These are phyloP conservation scores for Termitomyces sp. DNA, from an alignment of 768 basidiomycete genomes.

Conservation along the genomic window DNA sequence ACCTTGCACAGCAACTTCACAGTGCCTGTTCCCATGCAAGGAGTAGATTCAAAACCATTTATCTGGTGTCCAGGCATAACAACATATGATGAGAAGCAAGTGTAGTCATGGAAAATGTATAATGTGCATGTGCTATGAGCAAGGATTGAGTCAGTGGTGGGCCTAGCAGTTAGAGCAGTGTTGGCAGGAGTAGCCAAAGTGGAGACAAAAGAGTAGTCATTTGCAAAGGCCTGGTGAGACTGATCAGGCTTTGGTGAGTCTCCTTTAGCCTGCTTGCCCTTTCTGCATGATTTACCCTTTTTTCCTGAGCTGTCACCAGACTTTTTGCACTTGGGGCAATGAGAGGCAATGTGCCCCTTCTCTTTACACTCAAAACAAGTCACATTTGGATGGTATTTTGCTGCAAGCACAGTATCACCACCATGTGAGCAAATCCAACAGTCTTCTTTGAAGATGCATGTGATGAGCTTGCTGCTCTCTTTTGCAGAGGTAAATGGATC, in stretches of 20 bases:
- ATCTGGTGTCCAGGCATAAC: slow-evolving; percentile 2
- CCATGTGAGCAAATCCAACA: slow-evolving; percentile 3
- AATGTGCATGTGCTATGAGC: slow-evolving; percentile 4
- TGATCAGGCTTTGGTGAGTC: neutral
- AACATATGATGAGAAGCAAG: slow-evolving; percentile 1
- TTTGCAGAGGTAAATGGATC: slow-evolving; percentile 19
- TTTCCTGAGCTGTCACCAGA: neutral
- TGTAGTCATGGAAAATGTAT: neutral
- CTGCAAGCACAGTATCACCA: slow-evolving; percentile 14
- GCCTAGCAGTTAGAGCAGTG: neutral
- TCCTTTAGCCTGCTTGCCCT: neutral
- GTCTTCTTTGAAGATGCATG: slow-evolving; percentile 14
- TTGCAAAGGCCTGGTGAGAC: neutral
- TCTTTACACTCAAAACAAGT: slow-evolving; percentile 10
- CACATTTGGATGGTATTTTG: slow-evolving; percentile 7
- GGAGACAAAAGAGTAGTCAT: slow-evolving; percentile 2
- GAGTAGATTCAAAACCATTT: neutral
- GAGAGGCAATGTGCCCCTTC: slow-evolving; percentile 2
- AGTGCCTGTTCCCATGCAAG: neutral
- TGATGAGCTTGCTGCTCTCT: slow-evolving; percentile 1
- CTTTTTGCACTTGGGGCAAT: slow-evolving; percentile 4
- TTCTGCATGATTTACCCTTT: neutral
- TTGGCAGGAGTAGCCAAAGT: neutral
- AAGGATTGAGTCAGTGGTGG: neutral
- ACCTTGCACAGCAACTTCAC: slow-evolving; percentile 2